Percentiles rank a stretch among this genome's conserved stretches.
phyloP scores from a whole-genome alignment of 1,284 basidiomycete species.

The Cerioporus squamosus region DNA sequence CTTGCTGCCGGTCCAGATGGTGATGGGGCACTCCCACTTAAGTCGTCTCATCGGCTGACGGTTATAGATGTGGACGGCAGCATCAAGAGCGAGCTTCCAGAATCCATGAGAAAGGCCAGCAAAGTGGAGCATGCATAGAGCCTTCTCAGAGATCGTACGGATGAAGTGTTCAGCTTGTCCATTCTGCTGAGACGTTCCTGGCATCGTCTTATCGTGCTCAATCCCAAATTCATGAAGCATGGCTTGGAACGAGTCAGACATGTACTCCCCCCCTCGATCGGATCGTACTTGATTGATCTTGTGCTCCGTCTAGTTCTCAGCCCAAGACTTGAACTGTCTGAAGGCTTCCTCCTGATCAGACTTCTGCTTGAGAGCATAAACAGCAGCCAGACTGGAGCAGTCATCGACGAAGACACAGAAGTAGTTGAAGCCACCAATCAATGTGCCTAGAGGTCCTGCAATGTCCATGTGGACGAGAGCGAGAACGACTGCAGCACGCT shows the following conservation, averaged over 20 bases:
- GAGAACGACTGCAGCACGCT: too few species aligned
- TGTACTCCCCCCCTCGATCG: conserved; percentile 8
- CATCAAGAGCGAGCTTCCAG: neutral
- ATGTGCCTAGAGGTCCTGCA: neutral
- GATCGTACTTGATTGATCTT: conserved; percentile 37
- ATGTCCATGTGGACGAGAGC: neutral
- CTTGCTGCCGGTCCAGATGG: conserved; percentile 1
- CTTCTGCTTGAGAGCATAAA: neutral
- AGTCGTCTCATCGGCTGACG: conserved; percentile 2
- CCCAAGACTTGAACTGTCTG: neutral
- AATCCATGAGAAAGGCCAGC: conserved; percentile 5
- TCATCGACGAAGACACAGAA: neutral
- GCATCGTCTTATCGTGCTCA: neutral
- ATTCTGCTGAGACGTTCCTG: conserved; percentile 15
- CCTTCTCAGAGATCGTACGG: conserved; percentile 14
- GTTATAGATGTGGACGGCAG: conserved; percentile 6
- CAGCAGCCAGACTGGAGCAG: neutral
- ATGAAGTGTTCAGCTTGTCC: conserved; percentile 18
- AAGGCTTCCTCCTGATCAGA: neutral
- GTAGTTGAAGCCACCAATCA: neutral
- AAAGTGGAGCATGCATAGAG: conserved; percentile 12
- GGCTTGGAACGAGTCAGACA: neutral
- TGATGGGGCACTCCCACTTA: conserved; percentile 12
- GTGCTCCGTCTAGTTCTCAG: conserved; percentile 38
- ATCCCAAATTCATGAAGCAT: neutral